Evolutionary conservation across 805 yeast genomes (phyloP).

Genomic region (Yarrowia sp.): DNA sequence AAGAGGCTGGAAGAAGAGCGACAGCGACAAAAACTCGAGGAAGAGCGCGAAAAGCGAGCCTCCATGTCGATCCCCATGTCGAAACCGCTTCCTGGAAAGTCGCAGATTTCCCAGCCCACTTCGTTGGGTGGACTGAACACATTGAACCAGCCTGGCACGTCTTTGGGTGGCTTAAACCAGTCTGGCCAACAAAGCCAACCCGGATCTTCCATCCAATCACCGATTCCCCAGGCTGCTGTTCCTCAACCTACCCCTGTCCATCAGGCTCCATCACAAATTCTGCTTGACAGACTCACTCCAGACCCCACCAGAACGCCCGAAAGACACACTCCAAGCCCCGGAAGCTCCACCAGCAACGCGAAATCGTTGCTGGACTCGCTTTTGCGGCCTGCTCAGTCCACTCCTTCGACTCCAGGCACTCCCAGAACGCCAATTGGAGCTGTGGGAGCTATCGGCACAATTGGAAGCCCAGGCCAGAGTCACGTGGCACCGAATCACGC

Average conservation of each 20-base stretch:
- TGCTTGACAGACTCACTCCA: conserved; percentile 22
- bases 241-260: conserved; percentile 5
- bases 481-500: background rate
- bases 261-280: conserved; percentile 10
- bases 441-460: conserved; percentile 1
- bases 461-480: conserved; percentile 1
- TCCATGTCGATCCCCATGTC: background rate
- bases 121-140: too few relatives aligned
- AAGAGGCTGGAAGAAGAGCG: background rate
- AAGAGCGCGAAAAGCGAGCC: background rate
- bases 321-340: conserved; percentile 9
- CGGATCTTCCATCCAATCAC: background rate
- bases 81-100: background rate
- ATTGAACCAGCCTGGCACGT: conserved; percentile 11
- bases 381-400: conserved; percentile 1
- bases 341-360: conserved; percentile 6
- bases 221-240: background rate
- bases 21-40: background rate
- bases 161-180: conserved; percentile 7
- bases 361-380: conserved; percentile 2
- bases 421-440: background rate
- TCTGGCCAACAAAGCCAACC: background rate
- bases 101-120: background rate
- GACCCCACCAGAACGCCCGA: conserved; percentile 4
- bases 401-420: background rate